Evolutionary conservation across 192 early-diverging fungal genomes (phyloP).

Genomic region (Powellomyces hirtus): DNA sequence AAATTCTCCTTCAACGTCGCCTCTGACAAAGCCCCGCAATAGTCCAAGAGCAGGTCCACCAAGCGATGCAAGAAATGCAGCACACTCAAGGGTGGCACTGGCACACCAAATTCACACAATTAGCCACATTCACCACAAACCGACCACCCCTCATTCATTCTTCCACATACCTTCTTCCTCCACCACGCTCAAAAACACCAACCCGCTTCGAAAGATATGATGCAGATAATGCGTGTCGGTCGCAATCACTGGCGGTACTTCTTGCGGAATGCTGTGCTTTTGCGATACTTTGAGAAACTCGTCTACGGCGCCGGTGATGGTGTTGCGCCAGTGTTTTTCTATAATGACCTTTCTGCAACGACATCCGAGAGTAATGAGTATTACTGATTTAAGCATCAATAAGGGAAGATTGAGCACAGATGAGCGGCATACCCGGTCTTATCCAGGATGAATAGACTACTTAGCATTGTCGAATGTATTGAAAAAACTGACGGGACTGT

Average conservation of each 20-base stretch:
- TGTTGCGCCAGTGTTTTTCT: conserved; percentile 83
- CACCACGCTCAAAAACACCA: conserved; percentile 77
- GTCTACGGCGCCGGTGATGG: conserved; percentile 61
- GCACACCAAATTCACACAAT: not conserved
- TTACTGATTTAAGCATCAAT: conserved; percentile 6
- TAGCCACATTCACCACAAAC: no score
- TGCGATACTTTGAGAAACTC: conserved; percentile 44
- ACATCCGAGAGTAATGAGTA: not conserved
- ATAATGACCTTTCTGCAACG: conserved; percentile 72
- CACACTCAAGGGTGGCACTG: conserved; percentile 78
- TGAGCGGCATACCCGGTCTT: conserved; percentile 47
- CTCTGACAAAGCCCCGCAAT: conserved; percentile 81
- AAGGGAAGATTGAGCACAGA: not conserved
- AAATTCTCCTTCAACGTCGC: conserved; percentile 87
- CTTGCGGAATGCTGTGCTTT: conserved; percentile 42
- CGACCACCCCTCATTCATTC: no score
- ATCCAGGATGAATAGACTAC: conserved; percentile 72
- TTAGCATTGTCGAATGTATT: no score
- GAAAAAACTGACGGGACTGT: no score
- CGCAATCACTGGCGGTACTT: conserved; percentile 64
- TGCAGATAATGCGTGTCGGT: conserved; percentile 63
- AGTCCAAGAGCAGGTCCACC: conserved; percentile 75
- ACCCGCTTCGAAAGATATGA: conserved; percentile 63
- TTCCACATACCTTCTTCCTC: conserved; percentile 68
- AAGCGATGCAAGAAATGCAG: conserved; percentile 84